These are phyloP conservation scores for Pichia cephalocereana DNA, from an alignment of 805 yeast genomes.

Conservation along the genomic window DNA sequence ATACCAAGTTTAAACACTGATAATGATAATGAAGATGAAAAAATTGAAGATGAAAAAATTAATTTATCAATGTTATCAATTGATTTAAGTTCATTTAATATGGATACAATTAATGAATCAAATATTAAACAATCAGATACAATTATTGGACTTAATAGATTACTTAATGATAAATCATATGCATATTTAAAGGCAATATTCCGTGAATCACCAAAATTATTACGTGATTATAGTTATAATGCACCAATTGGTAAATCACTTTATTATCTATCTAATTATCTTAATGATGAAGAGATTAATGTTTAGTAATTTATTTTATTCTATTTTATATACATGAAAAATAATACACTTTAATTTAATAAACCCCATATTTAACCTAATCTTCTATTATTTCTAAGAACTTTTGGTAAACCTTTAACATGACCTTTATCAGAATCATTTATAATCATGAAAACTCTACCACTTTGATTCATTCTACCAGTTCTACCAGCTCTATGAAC, in stretches of 20 bases:
- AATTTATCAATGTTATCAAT: background rate
- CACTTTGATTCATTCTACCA: constrained; percentile 83
- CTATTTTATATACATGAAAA: background rate
- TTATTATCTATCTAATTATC: constrained; percentile 14
- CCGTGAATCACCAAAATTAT: background rate
- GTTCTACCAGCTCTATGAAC: constrained; percentile 93
- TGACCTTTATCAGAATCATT: constrained; percentile 62
- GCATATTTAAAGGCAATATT: constrained; percentile 33
- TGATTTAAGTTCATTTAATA: background rate
- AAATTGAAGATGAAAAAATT: background rate
- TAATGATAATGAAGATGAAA: background rate
- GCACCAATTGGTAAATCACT: background rate
- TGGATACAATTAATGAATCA: background rate
- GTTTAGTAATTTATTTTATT: background rate
- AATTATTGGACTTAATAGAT: background rate
- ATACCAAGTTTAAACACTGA: too few species aligned
- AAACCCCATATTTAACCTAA: constrained; percentile 16
- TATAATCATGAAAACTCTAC: constrained; percentile 76
- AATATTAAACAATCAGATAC: background rate
- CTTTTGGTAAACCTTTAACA: constrained; percentile 72
- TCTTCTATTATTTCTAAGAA: constrained; percentile 43
- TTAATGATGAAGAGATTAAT: constrained; percentile 12
- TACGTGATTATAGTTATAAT: background rate
- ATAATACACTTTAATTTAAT: background rate
- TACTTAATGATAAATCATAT: constrained; percentile 25